Evolutionary conservation across 2,329 filamentous ascomycete species (phyloP), one percentile per base, ranked within the genome.

Genomic region (Didymella pinodella): DNA sequence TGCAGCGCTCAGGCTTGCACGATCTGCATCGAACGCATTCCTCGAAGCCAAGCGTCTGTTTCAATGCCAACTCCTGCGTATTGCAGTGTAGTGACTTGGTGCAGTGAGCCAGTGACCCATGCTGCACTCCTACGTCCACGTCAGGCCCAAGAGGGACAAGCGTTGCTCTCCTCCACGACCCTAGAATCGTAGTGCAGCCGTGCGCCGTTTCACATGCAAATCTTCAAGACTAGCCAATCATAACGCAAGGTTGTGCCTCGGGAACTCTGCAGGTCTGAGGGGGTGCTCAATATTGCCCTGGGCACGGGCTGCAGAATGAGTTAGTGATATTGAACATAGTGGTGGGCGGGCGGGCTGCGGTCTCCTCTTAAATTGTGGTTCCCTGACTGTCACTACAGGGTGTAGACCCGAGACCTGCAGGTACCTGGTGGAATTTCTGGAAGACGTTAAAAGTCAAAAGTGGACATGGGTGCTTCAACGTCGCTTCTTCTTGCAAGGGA

Each of bases 171-270:
- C 16, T 32, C n/a, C 25, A 41, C 7, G 45, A 49, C 49, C 48
- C 52, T 48, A 50, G 50, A 41, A 53, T 38, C 34, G 29, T 34
- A 34, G 49, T 7, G 26, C 20, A 32, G 2, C 45, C 31, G 50
- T 47, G 56, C 40, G 25, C 28, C 1, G 50, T 16, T 54, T 59
- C 56, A 59, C 56, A 59, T 59, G 56, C 50, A 49, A 59, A 59
- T 54, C 46, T 22, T 50, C 18, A 43, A 8, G 20, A 34, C 20
- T 20, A 25, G 18, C 56, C 50, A 59, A 59, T 59, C 32, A 54
- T 3, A 34, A 3, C 11, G 7, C 16, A 7, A 10, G 4, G 7
- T 36, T 43, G 40, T 43, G 34, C 56, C 56, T 59, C 56, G 56
- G 56, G 56, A 54, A 50, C 41, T 47, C 31, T 47, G 4, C 45